Percentiles rank a stretch among this genome's conserved stretches.
These are phyloP conservation scores for Mycena olivaceomarginata DNA, from an alignment of 768 basidiomycete species.

Conservation along the genomic window DNA sequence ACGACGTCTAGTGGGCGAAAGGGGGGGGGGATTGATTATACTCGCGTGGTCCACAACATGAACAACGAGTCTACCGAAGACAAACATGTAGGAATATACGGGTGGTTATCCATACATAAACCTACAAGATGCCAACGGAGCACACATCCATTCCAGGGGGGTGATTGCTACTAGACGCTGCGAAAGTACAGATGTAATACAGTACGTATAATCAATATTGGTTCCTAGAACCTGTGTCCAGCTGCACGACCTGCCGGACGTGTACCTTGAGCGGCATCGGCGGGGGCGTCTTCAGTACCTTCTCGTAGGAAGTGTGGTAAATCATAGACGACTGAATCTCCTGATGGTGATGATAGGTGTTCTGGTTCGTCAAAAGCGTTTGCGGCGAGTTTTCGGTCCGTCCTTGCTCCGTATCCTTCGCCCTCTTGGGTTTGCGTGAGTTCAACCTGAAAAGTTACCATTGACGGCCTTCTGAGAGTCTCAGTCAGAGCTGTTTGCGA, in stretches of 20 bases:
- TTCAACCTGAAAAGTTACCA: conserved; percentile 29
- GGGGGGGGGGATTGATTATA: no score
- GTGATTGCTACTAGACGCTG: no score
- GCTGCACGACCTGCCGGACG: conserved; percentile 12
- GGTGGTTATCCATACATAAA: no score
- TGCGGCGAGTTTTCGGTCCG: conserved; percentile 7
- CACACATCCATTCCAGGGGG: no score
- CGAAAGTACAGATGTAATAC: conserved; percentile 17
- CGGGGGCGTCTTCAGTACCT: conserved; percentile 12
- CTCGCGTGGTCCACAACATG: no score
- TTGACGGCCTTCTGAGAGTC: conserved; percentile 23
- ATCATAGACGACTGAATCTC: conserved; percentile 16
- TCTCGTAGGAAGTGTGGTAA: conserved; percentile 21
- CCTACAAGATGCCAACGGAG: no score
- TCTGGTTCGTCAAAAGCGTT: conserved; percentile 23
- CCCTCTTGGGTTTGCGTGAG: conserved; percentile 26
- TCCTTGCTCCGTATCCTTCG: conserved; percentile 19
- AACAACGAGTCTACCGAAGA: no score
- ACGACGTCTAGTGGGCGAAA: no score
- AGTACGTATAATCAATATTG: conserved; percentile 23
- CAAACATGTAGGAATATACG: no score
- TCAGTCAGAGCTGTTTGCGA: conserved; percentile 24
- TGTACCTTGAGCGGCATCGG: conserved; percentile 16
- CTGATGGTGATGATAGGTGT: conserved; percentile 20
- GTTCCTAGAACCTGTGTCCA: conserved; percentile 20